phyloP scores from a whole-genome alignment of 345 rosid genomes.

The Eucalyptus guilfoylei region DNA sequence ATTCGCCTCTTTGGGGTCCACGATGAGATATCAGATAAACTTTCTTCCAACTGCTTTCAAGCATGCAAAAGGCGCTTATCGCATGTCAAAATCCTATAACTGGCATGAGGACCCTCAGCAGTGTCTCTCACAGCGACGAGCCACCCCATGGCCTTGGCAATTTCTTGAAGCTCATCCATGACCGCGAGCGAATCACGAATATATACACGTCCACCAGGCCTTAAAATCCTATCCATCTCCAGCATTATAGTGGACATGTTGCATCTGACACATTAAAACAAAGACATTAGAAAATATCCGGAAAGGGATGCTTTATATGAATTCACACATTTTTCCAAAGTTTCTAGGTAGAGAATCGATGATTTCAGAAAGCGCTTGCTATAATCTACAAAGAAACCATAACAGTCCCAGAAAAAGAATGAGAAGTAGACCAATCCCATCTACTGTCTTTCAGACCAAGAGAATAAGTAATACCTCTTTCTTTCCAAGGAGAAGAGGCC shows the following conservation, averaged over 20 bases:
- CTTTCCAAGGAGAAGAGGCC: constrained; percentile 82
- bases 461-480: constrained; percentile 44
- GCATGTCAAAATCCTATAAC: constrained; percentile 67
- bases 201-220: constrained; percentile 91
- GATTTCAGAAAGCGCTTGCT: neutral
- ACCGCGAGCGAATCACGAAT: constrained; percentile 68
- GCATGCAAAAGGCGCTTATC: constrained; percentile 48
- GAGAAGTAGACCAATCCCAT: neutral
- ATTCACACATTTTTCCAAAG: neutral
- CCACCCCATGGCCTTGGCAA: constrained; percentile 87
- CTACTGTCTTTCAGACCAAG: neutral
- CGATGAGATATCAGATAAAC: neutral
- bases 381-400: neutral
- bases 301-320: neutral
- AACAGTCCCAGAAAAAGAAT: neutral
- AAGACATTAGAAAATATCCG: neutral
- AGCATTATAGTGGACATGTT: constrained; percentile 84
- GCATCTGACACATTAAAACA: constrained; percentile 37
- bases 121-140: constrained; percentile 48
- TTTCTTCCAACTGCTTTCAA: neutral
- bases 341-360: neutral
- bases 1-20: neutral
- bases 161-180: constrained; percentile 72
- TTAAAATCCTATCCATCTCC: constrained; percentile 93
- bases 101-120: constrained; percentile 94